Base-by-base conservation (phyloP, 345 rosid genomes). In the Viola odorata region DNA sequence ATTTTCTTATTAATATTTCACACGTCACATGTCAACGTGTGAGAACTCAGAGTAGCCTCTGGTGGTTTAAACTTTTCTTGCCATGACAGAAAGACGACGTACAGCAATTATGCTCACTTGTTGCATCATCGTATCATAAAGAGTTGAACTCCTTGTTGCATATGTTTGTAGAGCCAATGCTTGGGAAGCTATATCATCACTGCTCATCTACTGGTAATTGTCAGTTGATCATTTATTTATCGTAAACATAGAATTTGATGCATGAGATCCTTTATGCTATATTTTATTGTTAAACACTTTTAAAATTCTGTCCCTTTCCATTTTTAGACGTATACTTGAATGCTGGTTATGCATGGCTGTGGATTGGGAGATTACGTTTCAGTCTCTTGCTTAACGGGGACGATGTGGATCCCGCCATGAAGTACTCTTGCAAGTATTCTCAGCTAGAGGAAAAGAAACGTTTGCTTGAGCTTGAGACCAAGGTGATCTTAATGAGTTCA, bases 341-440 rank as follows among this genome's bases (percentile, higher is more conserved):
- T 60, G 80, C 83, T 69, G 96, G 96, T 52, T 64, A 67, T 67
- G 86, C 81, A 15, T 92, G 97, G 97, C 57, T 89, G 53, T 69
- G 70, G 51, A 84, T 92, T 59, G 98, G 97, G 42, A 85, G 73
- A 17, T 68, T 92, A 63, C 94, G 95, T 52, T 85, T 82, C 71
- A 71, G 65, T 74, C 97, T 89, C 66, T 75, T 92, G 81, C 80
- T 78, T 72, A 55, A 77, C 60, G 61, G 78, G 68, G 85, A 83
- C 79, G 84, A 73, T 73, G 58, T 87, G 67, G 98, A 92, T 78
- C 98, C 98, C 64, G 84, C 82, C 55, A 64, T 75, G 79, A 89
- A 89, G 75, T 84, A 83, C 63, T 75, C 80, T 45, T 81, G 71
- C 78, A 92, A 87, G 78, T 70, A 77, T 61, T 66, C 77, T 16